Evolutionary conservation across 441 rosid genomes (phyloP).

Genomic region (Viola pubescens): DNA sequence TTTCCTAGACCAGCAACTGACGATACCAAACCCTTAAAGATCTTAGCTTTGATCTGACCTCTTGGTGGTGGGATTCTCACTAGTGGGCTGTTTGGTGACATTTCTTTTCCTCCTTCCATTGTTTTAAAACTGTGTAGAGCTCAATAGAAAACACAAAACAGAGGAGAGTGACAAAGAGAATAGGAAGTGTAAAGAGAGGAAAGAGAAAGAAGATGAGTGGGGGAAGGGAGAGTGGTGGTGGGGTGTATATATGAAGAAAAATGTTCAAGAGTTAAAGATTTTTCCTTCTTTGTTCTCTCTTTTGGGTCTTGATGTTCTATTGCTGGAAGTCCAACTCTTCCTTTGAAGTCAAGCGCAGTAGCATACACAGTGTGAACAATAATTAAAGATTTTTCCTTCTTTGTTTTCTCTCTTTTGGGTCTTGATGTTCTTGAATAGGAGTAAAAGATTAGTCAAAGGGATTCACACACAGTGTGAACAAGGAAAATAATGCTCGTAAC

Average conservation of each 20-base stretch:
- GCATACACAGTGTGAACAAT: no score
- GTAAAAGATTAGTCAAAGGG: slow-evolving; percentile 8
- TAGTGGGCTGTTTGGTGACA: background rate
- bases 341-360: no score
- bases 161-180: background rate
- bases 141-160: background rate
- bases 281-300: no score
- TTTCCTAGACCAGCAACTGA: background rate
- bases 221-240: background rate
- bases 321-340: no score
- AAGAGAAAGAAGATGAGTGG: background rate
- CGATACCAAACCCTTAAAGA: slow-evolving; percentile 11
- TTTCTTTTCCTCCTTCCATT: slow-evolving; percentile 21
- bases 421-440: background rate
- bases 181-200: background rate
- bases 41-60: slow-evolving; percentile 22
- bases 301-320: no score
- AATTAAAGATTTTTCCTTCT: no score
- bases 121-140: background rate
- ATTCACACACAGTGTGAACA: slow-evolving; percentile 17
- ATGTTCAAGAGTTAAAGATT: no score
- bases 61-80: slow-evolving; percentile 30
- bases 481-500: background rate
- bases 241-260: background rate
- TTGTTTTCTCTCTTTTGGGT: no score